Evolutionary conservation across 345 rosid species (phyloP).

Genomic region (Anastatica hierochuntica): DNA sequence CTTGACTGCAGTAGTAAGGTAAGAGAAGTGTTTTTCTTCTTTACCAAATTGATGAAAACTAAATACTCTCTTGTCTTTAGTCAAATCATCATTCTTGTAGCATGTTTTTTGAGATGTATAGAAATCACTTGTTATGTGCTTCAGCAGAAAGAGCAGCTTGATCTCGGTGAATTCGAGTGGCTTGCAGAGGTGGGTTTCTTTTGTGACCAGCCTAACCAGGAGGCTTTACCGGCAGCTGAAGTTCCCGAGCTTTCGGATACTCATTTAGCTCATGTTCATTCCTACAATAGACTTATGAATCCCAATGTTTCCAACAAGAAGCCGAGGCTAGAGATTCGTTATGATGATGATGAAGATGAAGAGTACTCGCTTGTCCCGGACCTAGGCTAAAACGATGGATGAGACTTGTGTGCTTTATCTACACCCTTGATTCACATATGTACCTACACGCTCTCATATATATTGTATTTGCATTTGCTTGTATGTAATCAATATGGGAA

Average conservation of each 20-base stretch:
- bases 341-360: conserved; percentile 54
- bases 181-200: conserved; percentile 54
- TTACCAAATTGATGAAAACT: neutral
- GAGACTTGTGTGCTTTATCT: conserved; percentile 56
- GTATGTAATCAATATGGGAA: too few species aligned
- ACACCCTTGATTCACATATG: conserved; percentile 16
- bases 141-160: conserved; percentile 44
- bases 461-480: neutral
- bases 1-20: conserved; percentile 67
- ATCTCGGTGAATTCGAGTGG: conserved; percentile 77
- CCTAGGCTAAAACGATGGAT: conserved; percentile 60
- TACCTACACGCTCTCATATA: conserved; percentile 16
- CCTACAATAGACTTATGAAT: conserved; percentile 41
- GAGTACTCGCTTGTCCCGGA: conserved; percentile 84
- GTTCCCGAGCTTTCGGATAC: conserved; percentile 75
- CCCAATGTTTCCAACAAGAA: conserved; percentile 51
- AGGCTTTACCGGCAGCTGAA: conserved; percentile 60
- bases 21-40: conserved; percentile 15
- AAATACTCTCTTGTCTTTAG: neutral
- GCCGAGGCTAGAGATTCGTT: conserved; percentile 49
- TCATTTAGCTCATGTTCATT: conserved; percentile 24
- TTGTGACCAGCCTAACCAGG: conserved; percentile 48
- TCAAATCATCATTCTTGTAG: neutral
- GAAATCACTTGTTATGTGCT: neutral
- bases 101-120: conserved; percentile 3